These are phyloP conservation scores for Lachnellula cervina DNA, from an alignment of 2,329 filamentous ascomycete species.

Conservation along the genomic window DNA sequence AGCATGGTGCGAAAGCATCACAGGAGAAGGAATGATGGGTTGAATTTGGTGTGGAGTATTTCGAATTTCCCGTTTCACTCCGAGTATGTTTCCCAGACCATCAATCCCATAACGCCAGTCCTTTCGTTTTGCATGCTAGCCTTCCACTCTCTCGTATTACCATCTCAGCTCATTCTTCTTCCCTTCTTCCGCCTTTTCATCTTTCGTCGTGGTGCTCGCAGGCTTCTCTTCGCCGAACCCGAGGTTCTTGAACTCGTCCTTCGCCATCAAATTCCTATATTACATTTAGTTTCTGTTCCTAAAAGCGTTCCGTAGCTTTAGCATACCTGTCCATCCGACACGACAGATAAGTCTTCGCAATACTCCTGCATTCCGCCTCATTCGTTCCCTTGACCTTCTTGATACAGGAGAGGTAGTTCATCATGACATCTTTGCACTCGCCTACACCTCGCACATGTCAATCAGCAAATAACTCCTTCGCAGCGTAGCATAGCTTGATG, in stretches of 20 bases:
- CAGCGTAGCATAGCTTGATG: neutral
- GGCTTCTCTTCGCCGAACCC: slow-evolving; percentile 55
- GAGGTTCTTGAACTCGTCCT: slow-evolving; percentile 89
- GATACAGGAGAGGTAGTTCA: slow-evolving; percentile 78
- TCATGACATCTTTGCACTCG: slow-evolving; percentile 90
- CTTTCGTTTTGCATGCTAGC: neutral
- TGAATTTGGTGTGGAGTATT: too few relatives aligned
- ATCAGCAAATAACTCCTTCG: slow-evolving; percentile 7
- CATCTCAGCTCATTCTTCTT: slow-evolving; percentile 24
- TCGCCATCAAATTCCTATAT: slow-evolving; percentile 81
- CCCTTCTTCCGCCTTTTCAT: slow-evolving; percentile 13
- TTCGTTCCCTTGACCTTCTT: slow-evolving; percentile 80
- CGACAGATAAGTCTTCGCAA: slow-evolving; percentile 83
- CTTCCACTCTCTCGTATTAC: slow-evolving; percentile 8
- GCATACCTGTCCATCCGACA: slow-evolving; percentile 92
- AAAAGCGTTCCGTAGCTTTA: neutral
- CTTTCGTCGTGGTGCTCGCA: slow-evolving; percentile 7
- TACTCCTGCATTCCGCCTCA: slow-evolving; percentile 73
- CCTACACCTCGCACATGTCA: slow-evolving; percentile 43
- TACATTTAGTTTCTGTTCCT: slow-evolving; percentile 1
- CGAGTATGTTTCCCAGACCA: too few relatives aligned
- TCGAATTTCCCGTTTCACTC: too few relatives aligned
- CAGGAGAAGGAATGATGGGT: too few relatives aligned
- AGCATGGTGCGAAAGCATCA: too few relatives aligned
- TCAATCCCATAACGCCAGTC: too few relatives aligned